Conservation (phyloP, 441 rosid genomes). For the Oxalis stricta region DNA sequence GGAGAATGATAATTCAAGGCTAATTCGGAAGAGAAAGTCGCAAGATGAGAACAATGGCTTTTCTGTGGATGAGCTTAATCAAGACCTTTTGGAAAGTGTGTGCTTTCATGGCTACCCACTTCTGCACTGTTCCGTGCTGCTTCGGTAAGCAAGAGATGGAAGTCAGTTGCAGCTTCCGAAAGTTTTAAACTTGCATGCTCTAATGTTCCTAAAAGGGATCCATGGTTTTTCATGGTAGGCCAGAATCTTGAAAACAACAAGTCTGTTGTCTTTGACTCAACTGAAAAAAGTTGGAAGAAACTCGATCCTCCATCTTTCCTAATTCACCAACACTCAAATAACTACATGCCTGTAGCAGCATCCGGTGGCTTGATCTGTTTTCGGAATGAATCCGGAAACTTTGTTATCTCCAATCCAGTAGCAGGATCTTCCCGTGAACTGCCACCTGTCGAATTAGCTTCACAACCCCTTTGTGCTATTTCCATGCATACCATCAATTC, state of each 20-base stretch:
- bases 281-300: constrained; percentile 51
- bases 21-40: constrained; percentile 44
- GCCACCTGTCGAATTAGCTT: constrained; percentile 20
- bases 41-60: constrained; percentile 21
- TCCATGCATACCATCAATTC: constrained; percentile 28
- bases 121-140: constrained; percentile 41
- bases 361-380: constrained; percentile 72
- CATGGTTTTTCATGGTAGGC: constrained; percentile 75
- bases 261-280: constrained; percentile 49
- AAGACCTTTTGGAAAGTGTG: constrained; percentile 69
- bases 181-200: constrained; percentile 79
- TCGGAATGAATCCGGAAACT: constrained; percentile 30
- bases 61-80: constrained; percentile 53
- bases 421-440: constrained; percentile 37
- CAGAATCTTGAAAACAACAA: constrained; percentile 18
- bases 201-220: constrained; percentile 46
- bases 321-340: constrained; percentile 9
- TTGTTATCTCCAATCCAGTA: constrained; percentile 51
- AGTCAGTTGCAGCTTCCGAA: constrained; percentile 35
- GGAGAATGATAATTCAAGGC: constrained; percentile 20
- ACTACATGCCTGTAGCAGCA: constrained; percentile 61
- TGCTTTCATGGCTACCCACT: constrained; percentile 78
- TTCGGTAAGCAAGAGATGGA: constrained; percentile 89
- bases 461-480: constrained; percentile 48
- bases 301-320: constrained; percentile 26